These are phyloP conservation scores for Leishmania braziliensis DNA, from an alignment of 208 protist species.

Conservation along the genomic window DNA sequence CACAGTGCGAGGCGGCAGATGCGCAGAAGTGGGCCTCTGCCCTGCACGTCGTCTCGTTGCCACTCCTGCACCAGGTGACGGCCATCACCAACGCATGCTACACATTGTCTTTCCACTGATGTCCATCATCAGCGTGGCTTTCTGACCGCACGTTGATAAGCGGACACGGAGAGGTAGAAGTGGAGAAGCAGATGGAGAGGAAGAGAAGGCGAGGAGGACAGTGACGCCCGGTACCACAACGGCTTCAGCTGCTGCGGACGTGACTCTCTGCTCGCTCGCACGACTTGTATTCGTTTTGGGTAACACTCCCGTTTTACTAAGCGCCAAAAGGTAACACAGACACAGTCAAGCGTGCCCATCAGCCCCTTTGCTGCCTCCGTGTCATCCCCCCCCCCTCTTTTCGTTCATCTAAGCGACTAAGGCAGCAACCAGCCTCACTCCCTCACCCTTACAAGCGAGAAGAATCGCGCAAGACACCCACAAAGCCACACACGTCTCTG, in stretches of 20 bases:
- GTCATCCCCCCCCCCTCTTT: background rate
- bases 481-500: background rate
- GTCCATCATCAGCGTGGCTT: background rate
- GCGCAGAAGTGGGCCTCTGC: constrained; percentile 27
- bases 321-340: no score
- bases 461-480: background rate
- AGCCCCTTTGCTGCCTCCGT: background rate
- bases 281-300: background rate
- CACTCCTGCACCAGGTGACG: constrained; percentile 45
- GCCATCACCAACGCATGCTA: constrained; percentile 32
- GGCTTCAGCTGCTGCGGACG: background rate
- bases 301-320: no score
- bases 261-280: background rate
- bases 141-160: background rate
- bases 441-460: background rate
- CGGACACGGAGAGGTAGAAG: background rate
- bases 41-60: constrained; percentile 49
- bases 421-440: background rate
- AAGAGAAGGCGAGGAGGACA: background rate
- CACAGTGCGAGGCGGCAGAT: background rate
- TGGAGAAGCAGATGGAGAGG: background rate
- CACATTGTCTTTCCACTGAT: constrained; percentile 11
- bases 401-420: constrained; percentile 3
- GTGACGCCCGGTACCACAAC: background rate
- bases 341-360: no score